Base-by-base conservation (phyloP, 2,329 filamentous ascomycete genomes). In the Epichloe gansuensis region DNA sequence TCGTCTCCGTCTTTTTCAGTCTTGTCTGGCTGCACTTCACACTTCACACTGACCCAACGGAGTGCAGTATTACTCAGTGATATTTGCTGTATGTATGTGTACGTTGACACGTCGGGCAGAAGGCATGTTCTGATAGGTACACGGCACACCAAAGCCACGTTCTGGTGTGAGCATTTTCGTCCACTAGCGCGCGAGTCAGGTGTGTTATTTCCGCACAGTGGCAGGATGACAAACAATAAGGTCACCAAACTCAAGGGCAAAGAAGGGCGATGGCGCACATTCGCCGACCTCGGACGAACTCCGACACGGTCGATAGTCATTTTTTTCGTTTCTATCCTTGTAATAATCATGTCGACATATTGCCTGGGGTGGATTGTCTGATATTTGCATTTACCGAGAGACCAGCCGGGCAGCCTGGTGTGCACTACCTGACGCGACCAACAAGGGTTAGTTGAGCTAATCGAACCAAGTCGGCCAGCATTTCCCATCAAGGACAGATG, bases 241-340 rank as follows among this genome's bases (percentile, higher is more conserved):
- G 13, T 35, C 17, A 43, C 23, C 27, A 27, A 25, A 45, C n/a
- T 27, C 39, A 27, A 45, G 27, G 27, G 36, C 9, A 34, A 31
- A 13, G 8, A 31, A 47, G 21, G 43, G n/a, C 36, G 34, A 51
- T 44, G 40, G 48, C 52, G 48, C 23, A 47, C 13, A 21, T 35
- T 35, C 27, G 52, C 54, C 48, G 53, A 56, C 50, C 44, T 54
- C 54, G 54, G 54, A 52, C 48, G 48, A 53, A 48, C 42, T 51
- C 50, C 48, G 50, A 50, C 47, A 47, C 40, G 23, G 40, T 54
- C 44, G 41, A 38, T 49, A 52, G 35, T 55, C 50, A 52, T 31
- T 15, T 50, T 45, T 45, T 45, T 27, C 50, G 40, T 38, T 25
- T 47, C 13, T 46, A 47, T 47, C 50, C 47, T 42, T 49, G 50